A percentile compares a stretch with the other conserved stretches of the same genome.
Evolutionary conservation across 257 asterid genomes (phyloP).

Genomic region (Ehretia macrophylla): DNA sequence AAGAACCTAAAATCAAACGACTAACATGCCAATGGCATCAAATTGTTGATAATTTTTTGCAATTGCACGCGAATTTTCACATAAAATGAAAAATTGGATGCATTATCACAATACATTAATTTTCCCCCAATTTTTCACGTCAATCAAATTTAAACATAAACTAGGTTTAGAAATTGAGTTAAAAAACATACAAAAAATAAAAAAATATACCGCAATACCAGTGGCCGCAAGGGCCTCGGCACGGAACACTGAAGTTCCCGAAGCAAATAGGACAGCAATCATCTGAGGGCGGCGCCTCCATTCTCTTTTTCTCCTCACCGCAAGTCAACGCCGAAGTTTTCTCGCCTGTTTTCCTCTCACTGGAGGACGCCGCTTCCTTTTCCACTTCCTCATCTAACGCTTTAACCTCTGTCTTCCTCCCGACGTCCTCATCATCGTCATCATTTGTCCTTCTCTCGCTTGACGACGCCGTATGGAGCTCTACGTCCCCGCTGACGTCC

Average conservation of each 20-base stretch:
- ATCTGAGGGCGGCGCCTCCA: conserved; percentile 58
- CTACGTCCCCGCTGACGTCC: background rate
- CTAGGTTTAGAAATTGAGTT: background rate
- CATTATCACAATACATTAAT: background rate
- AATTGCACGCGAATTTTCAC: too few species aligned
- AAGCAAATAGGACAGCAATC: conserved; percentile 81
- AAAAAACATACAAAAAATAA: background rate
- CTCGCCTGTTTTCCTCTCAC: conserved; percentile 13
- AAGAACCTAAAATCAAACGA: background rate
- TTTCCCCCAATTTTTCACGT: background rate
- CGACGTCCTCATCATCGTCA: background rate
- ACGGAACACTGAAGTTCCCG: conserved; percentile 48
- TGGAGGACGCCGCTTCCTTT: conserved; percentile 19
- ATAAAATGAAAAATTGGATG: too few species aligned
- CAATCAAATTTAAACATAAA: background rate
- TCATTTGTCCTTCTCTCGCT: background rate
- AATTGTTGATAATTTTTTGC: too few species aligned
- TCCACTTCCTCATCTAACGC: conserved; percentile 15
- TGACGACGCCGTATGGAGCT: conserved; percentile 1
- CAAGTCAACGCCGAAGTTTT: background rate
- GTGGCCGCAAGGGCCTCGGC: conserved; percentile 72
- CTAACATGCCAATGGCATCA: too few species aligned
- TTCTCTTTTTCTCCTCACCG: conserved; percentile 26
- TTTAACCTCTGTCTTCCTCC: background rate
- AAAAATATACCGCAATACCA: conserved; percentile 64